Evolutionary conservation across 2,329 filamentous ascomycete genomes (phyloP), one percentile per base, ranked within the genome.

Genomic region (Pseudocercospora fuligena): DNA sequence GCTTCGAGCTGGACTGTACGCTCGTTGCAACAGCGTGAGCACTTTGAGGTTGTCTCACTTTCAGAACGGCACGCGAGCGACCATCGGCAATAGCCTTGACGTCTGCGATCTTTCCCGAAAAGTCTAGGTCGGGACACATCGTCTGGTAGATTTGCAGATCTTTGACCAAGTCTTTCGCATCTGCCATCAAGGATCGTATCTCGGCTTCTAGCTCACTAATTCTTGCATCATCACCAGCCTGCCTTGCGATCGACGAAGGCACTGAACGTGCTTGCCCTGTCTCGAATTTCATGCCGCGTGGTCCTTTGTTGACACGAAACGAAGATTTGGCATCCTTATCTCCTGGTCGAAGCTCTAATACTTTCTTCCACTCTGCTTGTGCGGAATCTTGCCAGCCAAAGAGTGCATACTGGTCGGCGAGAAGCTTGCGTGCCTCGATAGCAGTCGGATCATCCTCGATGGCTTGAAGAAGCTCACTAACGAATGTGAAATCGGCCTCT

Each of bases 101-200:
- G 25, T 66, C 64, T n/a, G 59, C 29, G 3, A 62, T 62, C 40
- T 60, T 51, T 19, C 59, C 51, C 16, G 59, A 40, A 29, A 66
- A 58, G 16, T 62, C 27, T 4, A 59, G 16, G 2, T n/a, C 33
- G 3, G 58, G 53, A 27, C 64, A 62, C 33, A 62, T 40, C 12
- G 61, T 53, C 46, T 66, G 59, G 21, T 58, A 66, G 8, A 54
- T 43, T 19, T 56, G 51, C 6, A 66, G 33, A 40, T 62, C 64
- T 7, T 29, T 16, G 4, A 49, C 27, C 19, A 66, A 40, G 5
- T n/a, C 27, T 25, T 53, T 12, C 16, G 64, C 64, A 14, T 62
- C 43, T 2, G 23, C n/a, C 23, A 59, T 46, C 21, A 66, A 14
- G 1, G 31, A 36, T 29, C 57, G 43, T 19, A 62, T 62, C 8